Percentiles rank a stretch among this genome's conserved stretches.
Evolutionary conservation across 805 yeast genomes (phyloP).

Genomic region (Danielia reshetovae): DNA sequence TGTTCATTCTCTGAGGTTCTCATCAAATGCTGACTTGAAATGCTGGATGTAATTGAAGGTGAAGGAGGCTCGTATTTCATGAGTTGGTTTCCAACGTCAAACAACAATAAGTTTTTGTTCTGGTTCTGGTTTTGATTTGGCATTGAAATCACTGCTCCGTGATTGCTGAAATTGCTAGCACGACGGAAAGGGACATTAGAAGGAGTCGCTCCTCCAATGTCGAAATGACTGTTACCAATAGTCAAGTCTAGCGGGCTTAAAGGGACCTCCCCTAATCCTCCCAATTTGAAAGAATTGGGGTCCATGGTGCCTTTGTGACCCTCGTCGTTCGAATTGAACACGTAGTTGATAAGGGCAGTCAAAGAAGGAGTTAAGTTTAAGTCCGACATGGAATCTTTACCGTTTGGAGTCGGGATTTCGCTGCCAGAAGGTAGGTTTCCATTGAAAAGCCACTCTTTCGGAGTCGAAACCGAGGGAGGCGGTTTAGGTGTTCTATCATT

Average conservation of each 20-base stretch:
- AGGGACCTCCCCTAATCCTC: slow-evolving; percentile 17
- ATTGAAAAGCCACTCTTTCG: slow-evolving; percentile 9
- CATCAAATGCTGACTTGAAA: slow-evolving; percentile 12
- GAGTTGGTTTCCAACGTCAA: slow-evolving; percentile 8
- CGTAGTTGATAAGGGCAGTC: slow-evolving; percentile 35
- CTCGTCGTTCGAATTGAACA: slow-evolving; percentile 25
- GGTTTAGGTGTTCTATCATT: too few species aligned
- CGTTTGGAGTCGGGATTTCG: slow-evolving; percentile 2
- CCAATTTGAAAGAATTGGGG: slow-evolving; percentile 9
- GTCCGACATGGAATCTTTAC: slow-evolving; percentile 14
- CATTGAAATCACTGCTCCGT: background rate
- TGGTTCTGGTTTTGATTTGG: background rate
- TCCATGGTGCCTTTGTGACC: slow-evolving; percentile 11
- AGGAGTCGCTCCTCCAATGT: background rate
- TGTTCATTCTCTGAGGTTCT: slow-evolving; percentile 33
- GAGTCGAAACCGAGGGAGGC: slow-evolving; percentile 1
- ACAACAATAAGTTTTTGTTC: slow-evolving; percentile 2
- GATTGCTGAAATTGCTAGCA: background rate
- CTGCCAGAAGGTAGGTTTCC: slow-evolving; percentile 1
- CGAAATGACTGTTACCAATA: background rate
- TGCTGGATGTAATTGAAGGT: slow-evolving; percentile 7
- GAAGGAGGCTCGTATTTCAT: slow-evolving; percentile 8
- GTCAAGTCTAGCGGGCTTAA: slow-evolving; percentile 24
- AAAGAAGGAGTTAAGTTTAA: slow-evolving; percentile 33
- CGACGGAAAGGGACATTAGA: background rate